phyloP scores from a whole-genome alignment of 2,329 filamentous ascomycete species.

The Pseudogymnoascus sp. region DNA sequence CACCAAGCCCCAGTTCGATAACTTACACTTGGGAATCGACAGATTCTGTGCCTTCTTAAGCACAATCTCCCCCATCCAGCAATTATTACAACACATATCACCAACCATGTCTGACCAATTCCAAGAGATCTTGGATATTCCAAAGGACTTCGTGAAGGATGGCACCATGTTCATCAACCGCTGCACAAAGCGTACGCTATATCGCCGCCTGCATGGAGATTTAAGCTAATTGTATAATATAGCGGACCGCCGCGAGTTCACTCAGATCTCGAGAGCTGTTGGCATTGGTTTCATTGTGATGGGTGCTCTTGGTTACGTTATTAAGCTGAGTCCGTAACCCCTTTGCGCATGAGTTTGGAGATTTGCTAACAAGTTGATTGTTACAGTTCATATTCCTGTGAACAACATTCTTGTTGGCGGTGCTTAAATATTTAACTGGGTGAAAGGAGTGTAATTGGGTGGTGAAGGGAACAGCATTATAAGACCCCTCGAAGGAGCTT shows the following conservation, averaged over 20 bases:
- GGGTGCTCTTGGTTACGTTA: slow-evolving; percentile 46
- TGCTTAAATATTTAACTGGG: slow-evolving; percentile 20
- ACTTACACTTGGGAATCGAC: slow-evolving; percentile 5
- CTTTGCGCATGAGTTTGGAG: background rate
- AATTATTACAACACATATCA: background rate
- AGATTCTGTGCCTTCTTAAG: background rate
- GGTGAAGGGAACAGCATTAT: slow-evolving; percentile 7
- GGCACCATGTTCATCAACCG: slow-evolving; percentile 37
- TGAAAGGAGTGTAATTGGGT: slow-evolving; percentile 3
- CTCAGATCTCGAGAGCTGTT: slow-evolving; percentile 44
- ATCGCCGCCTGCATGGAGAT: background rate
- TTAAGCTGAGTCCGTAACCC: slow-evolving; percentile 39
- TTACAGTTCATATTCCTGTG: slow-evolving; percentile 43
- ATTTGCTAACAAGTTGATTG: background rate
- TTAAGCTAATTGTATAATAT: background rate
- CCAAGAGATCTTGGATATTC: slow-evolving; percentile 51
- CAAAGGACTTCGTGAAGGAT: slow-evolving; percentile 41
- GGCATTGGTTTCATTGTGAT: slow-evolving; percentile 47
- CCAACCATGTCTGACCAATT: slow-evolving; percentile 46
- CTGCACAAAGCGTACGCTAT: slow-evolving; percentile 38
- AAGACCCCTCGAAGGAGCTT: slow-evolving; percentile 3
- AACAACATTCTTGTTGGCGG: slow-evolving; percentile 46
- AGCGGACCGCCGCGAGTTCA: slow-evolving; percentile 35
- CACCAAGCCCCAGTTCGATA: slow-evolving; percentile 7
- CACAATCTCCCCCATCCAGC: slow-evolving; percentile 1